Conservation (phyloP, 306 rosid genomes). For the Prunus mongolica region DNA sequence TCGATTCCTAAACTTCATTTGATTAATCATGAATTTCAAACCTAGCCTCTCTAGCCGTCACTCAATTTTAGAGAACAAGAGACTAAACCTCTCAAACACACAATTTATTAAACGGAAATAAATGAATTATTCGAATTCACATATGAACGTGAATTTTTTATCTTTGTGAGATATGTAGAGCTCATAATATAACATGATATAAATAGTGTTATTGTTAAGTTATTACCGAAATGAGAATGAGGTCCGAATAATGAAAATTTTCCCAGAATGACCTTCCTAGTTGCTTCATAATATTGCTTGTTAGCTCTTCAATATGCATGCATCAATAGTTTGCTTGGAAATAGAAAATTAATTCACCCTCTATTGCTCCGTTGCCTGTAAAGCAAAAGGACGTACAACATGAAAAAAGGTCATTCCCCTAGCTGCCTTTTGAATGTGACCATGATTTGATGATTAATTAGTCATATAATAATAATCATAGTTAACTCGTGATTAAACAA, state of each 20-base stretch:
- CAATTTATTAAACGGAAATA: background rate
- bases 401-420: background rate
- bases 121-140: background rate
- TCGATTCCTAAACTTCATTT: background rate
- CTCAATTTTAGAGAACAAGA: background rate
- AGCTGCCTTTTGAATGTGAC: background rate
- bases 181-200: background rate
- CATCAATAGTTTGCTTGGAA: background rate
- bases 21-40: background rate
- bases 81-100: background rate
- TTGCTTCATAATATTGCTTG: background rate
- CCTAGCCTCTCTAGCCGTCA: constrained; percentile 7
- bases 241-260: background rate
- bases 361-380: background rate
- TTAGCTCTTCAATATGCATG: background rate
- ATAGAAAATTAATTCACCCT: background rate
- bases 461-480: background rate
- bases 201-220: background rate
- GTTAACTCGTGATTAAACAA: background rate
- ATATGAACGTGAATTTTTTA: background rate
- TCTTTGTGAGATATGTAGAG: background rate
- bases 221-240: background rate
- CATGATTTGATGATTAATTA: background rate
- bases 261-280: background rate
- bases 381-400: background rate